Evolutionary conservation across 257 asterid species (phyloP).

Genomic region (Craterostigma plantagineum): DNA sequence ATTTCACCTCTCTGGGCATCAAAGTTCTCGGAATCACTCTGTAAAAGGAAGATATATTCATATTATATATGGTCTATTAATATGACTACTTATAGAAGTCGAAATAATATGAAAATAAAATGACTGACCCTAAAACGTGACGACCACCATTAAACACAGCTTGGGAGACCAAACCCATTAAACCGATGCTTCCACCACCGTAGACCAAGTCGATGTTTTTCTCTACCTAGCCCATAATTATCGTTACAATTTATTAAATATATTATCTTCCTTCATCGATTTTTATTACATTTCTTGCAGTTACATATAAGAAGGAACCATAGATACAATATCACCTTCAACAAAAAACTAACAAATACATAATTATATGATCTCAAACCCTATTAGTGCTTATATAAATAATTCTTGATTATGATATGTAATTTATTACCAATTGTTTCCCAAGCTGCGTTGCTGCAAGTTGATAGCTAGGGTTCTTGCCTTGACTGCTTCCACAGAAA

Average conservation of each 20-base stretch:
- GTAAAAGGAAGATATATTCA: not conserved
- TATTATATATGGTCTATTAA: too few relatives aligned
- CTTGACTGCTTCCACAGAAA: not conserved
- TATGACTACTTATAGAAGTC: too few relatives aligned
- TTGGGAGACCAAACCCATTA: not conserved
- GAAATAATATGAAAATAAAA: not conserved
- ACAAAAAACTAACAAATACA: not conserved
- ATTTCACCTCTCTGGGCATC: constrained; percentile 1
- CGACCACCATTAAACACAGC: not conserved
- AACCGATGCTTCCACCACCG: not conserved
- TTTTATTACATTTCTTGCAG: too few relatives aligned
- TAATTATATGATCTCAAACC: not conserved
- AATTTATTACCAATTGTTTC: not conserved
- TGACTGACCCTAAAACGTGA: not conserved
- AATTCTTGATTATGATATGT: not conserved
- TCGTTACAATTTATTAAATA: too few relatives aligned
- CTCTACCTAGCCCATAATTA: not conserved
- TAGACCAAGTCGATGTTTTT: not conserved
- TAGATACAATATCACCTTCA: not conserved
- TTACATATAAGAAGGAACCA: not conserved
- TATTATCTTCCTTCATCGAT: too few relatives aligned
- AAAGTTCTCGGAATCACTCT: not conserved
- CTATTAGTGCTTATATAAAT: too few relatives aligned
- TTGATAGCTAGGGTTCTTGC: not conserved
- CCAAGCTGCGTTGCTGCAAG: not conserved